Percentiles rank a stretch among this genome's conserved stretches.
Conservation (phyloP, 2,329 filamentous ascomycete genomes). For the Chalara sp. region DNA sequence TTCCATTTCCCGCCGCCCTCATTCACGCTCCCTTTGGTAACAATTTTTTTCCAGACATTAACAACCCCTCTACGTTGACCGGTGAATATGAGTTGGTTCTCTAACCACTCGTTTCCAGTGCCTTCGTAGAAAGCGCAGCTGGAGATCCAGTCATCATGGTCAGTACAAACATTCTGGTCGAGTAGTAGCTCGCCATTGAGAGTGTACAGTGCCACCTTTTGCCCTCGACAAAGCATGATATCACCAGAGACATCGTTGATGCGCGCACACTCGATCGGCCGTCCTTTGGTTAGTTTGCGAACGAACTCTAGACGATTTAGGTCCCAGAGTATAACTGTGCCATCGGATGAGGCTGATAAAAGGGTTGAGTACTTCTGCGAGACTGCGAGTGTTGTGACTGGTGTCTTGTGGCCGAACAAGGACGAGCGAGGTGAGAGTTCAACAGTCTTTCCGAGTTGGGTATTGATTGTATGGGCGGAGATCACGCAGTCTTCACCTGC, state of each 20-base stretch:
- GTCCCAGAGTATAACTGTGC: conserved; percentile 86
- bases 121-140: conserved; percentile 92
- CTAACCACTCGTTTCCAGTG: conserved; percentile 85
- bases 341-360: conserved; percentile 75
- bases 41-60: conserved; percentile 62
- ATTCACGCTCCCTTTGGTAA: conserved; percentile 35
- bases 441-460: conserved; percentile 56
- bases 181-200: conserved; percentile 81
- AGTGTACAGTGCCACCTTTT: conserved; percentile 71
- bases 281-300: conserved; percentile 57
- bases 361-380: conserved; percentile 86
- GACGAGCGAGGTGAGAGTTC: conserved; percentile 74
- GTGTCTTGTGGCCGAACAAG: conserved; percentile 83
- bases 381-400: conserved; percentile 75
- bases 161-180: conserved; percentile 71
- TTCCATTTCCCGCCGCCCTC: conserved; percentile 55
- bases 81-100: conserved; percentile 79
- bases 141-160: conserved; percentile 67
- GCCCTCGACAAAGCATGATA: conserved; percentile 75
- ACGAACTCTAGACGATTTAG: conserved; percentile 86
- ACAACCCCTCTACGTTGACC: conserved; percentile 80
- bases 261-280: conserved; percentile 62
- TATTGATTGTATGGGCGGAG: conserved; percentile 68
- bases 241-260: conserved; percentile 91
- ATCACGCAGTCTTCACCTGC: conserved; percentile 90